These are phyloP conservation scores for Simplicillium sp. DNA, from an alignment of 2,329 filamentous ascomycete genomes.

Conservation along the genomic window DNA sequence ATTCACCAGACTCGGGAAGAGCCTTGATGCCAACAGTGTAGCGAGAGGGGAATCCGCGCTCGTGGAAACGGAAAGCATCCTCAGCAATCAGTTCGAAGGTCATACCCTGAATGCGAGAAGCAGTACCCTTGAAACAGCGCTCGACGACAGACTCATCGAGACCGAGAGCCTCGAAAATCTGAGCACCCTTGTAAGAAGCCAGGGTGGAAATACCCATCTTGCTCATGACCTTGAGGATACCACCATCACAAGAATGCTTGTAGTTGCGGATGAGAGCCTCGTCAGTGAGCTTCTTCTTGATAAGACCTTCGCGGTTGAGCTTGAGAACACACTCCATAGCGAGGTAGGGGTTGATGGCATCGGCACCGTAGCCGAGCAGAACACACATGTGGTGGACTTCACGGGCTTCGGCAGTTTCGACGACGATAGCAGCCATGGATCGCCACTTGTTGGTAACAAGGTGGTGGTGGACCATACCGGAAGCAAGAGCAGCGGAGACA, in stretches of 20 bases:
- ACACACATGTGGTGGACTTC: slow-evolving; percentile 99
- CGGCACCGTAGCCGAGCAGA: slow-evolving; percentile 88
- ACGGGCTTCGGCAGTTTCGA: slow-evolving; percentile 91
- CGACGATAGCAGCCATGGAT: slow-evolving; percentile 74
- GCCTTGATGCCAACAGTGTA: slow-evolving; percentile 68
- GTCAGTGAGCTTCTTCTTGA: slow-evolving; percentile 78
- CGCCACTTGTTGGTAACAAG: slow-evolving; percentile 94
- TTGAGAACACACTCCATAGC: slow-evolving; percentile 95
- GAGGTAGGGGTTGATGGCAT: slow-evolving; percentile 90
- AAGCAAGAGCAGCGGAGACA: slow-evolving; percentile 79
- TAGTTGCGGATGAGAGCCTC: slow-evolving; percentile 88
- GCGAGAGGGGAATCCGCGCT: slow-evolving; percentile 80
- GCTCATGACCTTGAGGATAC: slow-evolving; percentile 97
- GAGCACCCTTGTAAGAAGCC: slow-evolving; percentile 93
- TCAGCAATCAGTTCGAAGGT: slow-evolving; percentile 91
- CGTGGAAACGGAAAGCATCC: slow-evolving; percentile 90
- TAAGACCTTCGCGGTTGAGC: slow-evolving; percentile 86
- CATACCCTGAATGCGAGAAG: slow-evolving; percentile 86
- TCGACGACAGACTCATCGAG: slow-evolving; percentile 89
- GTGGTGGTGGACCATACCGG: slow-evolving; percentile 91
- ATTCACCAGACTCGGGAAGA: slow-evolving; percentile 87
- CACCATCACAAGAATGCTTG: slow-evolving; percentile 91
- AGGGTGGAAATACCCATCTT: slow-evolving; percentile 99
- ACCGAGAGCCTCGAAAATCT: slow-evolving; percentile 94
- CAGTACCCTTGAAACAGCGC: slow-evolving; percentile 88